Evolutionary conservation across 805 yeast species (phyloP).

Genomic region (Wickerhamomyces sydowiorum): DNA sequence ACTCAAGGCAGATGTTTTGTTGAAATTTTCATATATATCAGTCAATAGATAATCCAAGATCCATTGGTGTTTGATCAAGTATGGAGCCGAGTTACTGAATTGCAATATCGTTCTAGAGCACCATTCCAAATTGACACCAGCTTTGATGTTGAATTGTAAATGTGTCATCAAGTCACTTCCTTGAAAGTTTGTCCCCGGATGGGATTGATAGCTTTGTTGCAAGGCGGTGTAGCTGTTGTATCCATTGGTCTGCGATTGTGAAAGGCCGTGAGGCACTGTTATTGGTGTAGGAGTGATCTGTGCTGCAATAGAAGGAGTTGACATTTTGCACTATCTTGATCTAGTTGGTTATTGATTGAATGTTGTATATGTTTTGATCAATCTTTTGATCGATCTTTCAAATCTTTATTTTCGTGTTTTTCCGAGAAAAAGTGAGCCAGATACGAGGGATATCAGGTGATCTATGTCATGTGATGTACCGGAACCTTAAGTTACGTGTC

Average conservation of each 20-base stretch:
- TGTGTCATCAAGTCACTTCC: slow-evolving; percentile 19
- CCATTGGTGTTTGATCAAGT: slow-evolving; percentile 17
- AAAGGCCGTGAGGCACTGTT: slow-evolving; percentile 4
- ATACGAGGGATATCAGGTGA: too few relatives aligned
- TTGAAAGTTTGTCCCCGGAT: neutral
- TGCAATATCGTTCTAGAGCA: slow-evolving; percentile 17
- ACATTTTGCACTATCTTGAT: neutral
- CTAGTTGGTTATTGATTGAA: neutral
- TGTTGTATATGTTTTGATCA: neutral
- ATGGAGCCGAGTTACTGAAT: slow-evolving; percentile 17
- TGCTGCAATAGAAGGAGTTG: neutral
- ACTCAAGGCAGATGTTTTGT: slow-evolving; percentile 35
- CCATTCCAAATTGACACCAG: slow-evolving; percentile 21
- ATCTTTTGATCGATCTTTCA: too few relatives aligned
- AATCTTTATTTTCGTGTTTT: too few relatives aligned
- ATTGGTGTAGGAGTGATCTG: neutral
- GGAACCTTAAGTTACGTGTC: too few relatives aligned
- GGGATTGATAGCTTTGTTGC: slow-evolving; percentile 12
- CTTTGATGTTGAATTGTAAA: slow-evolving; percentile 16
- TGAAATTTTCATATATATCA: slow-evolving; percentile 10
- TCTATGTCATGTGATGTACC: too few relatives aligned
- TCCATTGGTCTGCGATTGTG: neutral
- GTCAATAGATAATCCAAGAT: slow-evolving; percentile 17
- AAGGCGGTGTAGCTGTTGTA: neutral
- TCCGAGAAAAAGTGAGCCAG: too few relatives aligned